Base-by-base conservation (phyloP, 2,329 filamentous ascomycete genomes). In the Fusarium illudens region DNA sequence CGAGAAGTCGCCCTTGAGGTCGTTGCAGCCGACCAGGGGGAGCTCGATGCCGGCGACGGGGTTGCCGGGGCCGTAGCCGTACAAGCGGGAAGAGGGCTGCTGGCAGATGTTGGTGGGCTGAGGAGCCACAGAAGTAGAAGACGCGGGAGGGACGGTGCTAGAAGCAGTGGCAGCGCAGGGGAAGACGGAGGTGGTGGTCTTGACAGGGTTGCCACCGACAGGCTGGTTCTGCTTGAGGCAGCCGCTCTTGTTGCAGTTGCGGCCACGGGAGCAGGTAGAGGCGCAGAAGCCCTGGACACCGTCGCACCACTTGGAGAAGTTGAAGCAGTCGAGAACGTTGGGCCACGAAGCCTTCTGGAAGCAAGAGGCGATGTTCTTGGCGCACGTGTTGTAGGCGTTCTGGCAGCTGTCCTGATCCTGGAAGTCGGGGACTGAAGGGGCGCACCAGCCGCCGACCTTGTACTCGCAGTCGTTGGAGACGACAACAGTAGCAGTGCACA, bases 51-150 rank as follows among this genome's bases (percentile, higher is more conserved):
- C 81, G 50, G 84, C 86, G 15, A 87, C 83, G 3, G 84, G 81
- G 52, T 81, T 89, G 33, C 90, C 87, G 2, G 90, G 89, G 2
- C 87, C 88, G 73, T 94, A 95, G 54, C 88, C 89, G 69, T 84
- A 86, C 74, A 85, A 84, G 69, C 86, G 85, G 78, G 79, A 84
- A 54, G 78, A 76, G n/a, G 85, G 82, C 76, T 87, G 84, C 33
- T 75, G 78, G 81, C 85, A 87, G 71, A 87, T 81, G 68, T 83
- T 83, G 58, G 83, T 85, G 2, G 84, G 81, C 32, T 81, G 75
- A 3, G 85, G 83, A 54, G 82, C 78, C 55, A 82, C 79, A 39
- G 77, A 76, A 11, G 77, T 73, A 3, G 73, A 70, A 8, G 76
- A 70, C 4, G 73, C 75, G 44, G 75, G 75, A 44, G 76, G 71